A percentile compares a stretch with the other conserved stretches of the same genome.
phyloP scores from a whole-genome alignment of 176 grass and related monocot genomes.

The Phoenix dactylifera region DNA sequence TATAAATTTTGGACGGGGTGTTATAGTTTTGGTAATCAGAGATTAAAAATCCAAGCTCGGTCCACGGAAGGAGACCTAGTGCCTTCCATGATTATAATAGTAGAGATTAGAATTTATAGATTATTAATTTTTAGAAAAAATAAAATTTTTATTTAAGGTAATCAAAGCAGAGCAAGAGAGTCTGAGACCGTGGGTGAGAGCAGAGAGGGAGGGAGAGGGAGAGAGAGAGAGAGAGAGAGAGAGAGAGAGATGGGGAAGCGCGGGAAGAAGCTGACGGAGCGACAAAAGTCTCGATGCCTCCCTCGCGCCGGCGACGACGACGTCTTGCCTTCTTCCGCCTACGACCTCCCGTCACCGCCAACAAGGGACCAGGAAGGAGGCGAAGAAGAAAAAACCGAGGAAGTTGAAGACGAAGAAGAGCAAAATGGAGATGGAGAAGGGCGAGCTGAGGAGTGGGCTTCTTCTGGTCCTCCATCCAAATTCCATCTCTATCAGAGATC shows the following conservation, averaged over 20 bases:
- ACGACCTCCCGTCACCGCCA: conserved; percentile 19
- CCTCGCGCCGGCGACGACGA: conserved; percentile 16
- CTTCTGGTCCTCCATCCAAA: conserved; percentile 44
- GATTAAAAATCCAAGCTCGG: too few species aligned
- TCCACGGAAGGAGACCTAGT: too few species aligned
- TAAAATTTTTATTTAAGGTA: too few species aligned
- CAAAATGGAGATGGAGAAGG: conserved; percentile 12
- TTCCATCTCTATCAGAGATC: conserved; percentile 81
- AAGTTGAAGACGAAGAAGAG: conserved; percentile 23
- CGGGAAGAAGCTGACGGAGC: conserved; percentile 64
- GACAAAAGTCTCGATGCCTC: conserved; percentile 31
- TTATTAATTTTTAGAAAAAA: too few species aligned
- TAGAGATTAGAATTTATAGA: too few species aligned
- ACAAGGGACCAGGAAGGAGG: conserved; percentile 21
- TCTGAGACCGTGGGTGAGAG: conserved; percentile 4
- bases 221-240: conserved; percentile 22
- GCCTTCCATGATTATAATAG: too few species aligned
- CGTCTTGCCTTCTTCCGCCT: conserved; percentile 45
- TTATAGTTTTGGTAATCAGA: too few species aligned
- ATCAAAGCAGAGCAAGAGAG: not conserved
- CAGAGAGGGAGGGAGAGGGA: conserved; percentile 17
- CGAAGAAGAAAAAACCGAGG: conserved; percentile 12
- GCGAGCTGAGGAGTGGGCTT: conserved; percentile 2
- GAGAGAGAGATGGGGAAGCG: conserved; percentile 64
- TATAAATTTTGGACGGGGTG: too few species aligned